Evolutionary conservation across 306 rosid genomes (phyloP).

Genomic region (Rosa multiflora): DNA sequence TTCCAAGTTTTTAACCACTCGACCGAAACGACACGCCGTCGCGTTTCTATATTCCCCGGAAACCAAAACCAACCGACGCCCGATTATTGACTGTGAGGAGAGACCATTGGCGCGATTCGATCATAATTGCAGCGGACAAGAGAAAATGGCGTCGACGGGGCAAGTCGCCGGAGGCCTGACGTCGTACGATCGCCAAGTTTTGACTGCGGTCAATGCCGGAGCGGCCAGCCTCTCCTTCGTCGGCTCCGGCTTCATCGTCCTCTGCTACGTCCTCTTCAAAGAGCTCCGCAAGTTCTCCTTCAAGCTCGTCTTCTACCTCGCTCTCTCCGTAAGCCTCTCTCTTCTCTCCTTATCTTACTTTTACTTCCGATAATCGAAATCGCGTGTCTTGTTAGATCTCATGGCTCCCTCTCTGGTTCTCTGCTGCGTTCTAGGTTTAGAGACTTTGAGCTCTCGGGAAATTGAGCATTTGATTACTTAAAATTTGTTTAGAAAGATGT

Average conservation of each 20-base stretch:
- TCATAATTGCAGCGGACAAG: background rate
- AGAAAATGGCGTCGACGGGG: slow-evolving; percentile 48
- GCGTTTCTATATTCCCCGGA: background rate
- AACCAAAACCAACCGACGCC: background rate
- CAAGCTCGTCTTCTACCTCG: slow-evolving; percentile 98
- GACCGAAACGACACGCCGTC: slow-evolving; percentile 16
- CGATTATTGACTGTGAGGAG: background rate
- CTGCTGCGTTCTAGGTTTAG: background rate
- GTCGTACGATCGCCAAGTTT: slow-evolving; percentile 57
- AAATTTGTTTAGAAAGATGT: background rate
- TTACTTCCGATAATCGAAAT: background rate
- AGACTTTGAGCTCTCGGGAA: background rate
- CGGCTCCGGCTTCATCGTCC: slow-evolving; percentile 87
- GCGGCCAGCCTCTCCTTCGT: slow-evolving; percentile 86
- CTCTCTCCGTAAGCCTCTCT: slow-evolving; percentile 61
- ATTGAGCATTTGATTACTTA: background rate
- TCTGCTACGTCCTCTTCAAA: slow-evolving; percentile 94
- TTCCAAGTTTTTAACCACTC: background rate
- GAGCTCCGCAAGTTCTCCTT: slow-evolving; percentile 99
- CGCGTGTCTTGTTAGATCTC: slow-evolving; percentile 22
- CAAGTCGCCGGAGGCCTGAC: slow-evolving; percentile 48
- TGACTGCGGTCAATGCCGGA: slow-evolving; percentile 61
- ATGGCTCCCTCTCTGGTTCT: slow-evolving; percentile 1
- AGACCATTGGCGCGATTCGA: slow-evolving; percentile 13
- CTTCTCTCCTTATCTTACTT: slow-evolving; percentile 4